Percentiles rank a stretch among this genome's conserved stretches.
phyloP scores from a whole-genome alignment of 164 flowering plant species.

The Berberis thunbergii region DNA sequence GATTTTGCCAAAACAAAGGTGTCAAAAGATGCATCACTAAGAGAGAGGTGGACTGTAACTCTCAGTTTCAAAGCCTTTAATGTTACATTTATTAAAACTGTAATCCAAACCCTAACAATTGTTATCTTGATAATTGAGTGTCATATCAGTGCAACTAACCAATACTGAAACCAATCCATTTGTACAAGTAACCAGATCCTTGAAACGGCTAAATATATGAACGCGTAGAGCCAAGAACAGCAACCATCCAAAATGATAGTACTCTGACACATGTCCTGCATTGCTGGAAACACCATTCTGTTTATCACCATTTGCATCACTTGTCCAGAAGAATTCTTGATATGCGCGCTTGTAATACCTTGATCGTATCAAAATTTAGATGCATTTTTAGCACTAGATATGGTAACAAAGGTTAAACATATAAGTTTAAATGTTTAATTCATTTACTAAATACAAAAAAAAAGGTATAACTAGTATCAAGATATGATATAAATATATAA shows the following conservation, averaged over 20 bases:
- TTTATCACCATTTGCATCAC: constrained; percentile 29
- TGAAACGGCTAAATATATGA: constrained; percentile 80
- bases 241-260: constrained; percentile 93
- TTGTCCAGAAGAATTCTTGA: constrained; percentile 47
- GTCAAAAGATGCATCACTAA: no score
- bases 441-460: neutral
- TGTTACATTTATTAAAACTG: no score
- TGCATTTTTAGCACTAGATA: neutral
- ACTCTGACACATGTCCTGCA: constrained; percentile 37
- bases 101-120: neutral
- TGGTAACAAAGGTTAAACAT: neutral
- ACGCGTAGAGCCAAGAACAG: constrained; percentile 80
- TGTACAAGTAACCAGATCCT: constrained; percentile 83
- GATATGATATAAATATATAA: no score
- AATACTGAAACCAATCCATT: constrained; percentile 76
- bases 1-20: no score
- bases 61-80: no score
- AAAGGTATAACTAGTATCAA: neutral
- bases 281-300: constrained; percentile 15
- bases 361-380: constrained; percentile 1
- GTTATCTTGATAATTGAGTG: neutral
- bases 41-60: no score
- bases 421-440: neutral
- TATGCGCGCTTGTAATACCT: constrained; percentile 75
- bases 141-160: constrained; percentile 40